Conservation (phyloP, 805 yeast species). For the Nematodospora valgi region DNA sequence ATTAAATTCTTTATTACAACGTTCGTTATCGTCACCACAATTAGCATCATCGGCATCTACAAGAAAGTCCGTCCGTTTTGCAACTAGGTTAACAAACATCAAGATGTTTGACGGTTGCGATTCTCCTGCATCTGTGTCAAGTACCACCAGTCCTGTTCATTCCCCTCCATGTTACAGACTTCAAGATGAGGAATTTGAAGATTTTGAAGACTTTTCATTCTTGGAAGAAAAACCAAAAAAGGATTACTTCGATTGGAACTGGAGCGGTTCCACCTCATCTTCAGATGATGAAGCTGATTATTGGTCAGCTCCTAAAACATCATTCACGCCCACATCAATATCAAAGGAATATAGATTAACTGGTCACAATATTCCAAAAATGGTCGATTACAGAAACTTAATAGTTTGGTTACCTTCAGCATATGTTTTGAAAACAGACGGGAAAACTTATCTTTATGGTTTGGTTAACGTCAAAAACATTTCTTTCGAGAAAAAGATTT, state of each 20-base stretch:
- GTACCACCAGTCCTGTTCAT: constrained; percentile 46
- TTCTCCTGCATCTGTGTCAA: constrained; percentile 61
- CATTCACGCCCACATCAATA: background rate
- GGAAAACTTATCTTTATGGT: constrained; percentile 15
- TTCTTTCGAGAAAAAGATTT: constrained; percentile 33
- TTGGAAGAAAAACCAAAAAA: constrained; percentile 14
- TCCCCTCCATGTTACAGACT: constrained; percentile 24
- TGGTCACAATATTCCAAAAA: constrained; percentile 9
- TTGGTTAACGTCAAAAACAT: constrained; percentile 31
- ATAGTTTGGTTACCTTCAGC: constrained; percentile 7
- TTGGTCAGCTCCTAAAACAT: constrained; percentile 8
- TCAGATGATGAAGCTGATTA: constrained; percentile 21
- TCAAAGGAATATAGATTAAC: constrained; percentile 8
- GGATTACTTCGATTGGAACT: constrained; percentile 26
- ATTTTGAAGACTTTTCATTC: constrained; percentile 9
- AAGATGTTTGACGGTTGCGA: constrained; percentile 61
- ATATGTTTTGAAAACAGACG: constrained; percentile 9
- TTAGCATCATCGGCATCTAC: constrained; percentile 13
- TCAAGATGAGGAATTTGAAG: constrained; percentile 12
- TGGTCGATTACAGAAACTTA: constrained; percentile 1
- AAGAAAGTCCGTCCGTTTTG: constrained; percentile 62
- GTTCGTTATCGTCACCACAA: constrained; percentile 26
- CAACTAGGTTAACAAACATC: constrained; percentile 55
- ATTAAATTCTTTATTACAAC: constrained; percentile 27
- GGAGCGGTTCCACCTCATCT: constrained; percentile 15